A percentile compares a stretch with the other conserved stretches of the same genome.
These are phyloP conservation scores for Russula sp. DNA, from an alignment of 768 basidiomycete genomes.

Conservation along the genomic window DNA sequence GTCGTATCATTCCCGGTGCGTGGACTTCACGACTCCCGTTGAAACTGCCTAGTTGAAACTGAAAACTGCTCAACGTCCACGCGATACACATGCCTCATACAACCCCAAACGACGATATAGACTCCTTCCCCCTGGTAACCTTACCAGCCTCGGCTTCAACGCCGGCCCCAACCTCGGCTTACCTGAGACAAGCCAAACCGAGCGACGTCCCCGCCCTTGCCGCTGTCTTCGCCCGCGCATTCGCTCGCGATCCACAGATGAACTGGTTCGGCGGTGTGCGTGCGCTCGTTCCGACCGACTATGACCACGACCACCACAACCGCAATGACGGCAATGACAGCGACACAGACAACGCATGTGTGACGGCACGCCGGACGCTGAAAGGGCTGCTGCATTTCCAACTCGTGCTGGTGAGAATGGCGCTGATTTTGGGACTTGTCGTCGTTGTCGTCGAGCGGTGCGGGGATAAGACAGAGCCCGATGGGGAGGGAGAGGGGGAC, in stretches of 20 bases:
- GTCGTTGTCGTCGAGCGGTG: constrained; percentile 12
- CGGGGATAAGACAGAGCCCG: neutral
- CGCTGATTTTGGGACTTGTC: constrained; percentile 11
- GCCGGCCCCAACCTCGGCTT: neutral
- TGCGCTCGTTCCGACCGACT: neutral
- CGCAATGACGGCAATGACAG: neutral
- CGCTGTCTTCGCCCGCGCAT: constrained; percentile 19
- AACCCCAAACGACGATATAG: too few species aligned
- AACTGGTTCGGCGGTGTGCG: constrained; percentile 22
- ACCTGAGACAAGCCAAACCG: constrained; percentile 1
- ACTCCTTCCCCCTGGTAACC: too few species aligned
- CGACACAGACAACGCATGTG: neutral
- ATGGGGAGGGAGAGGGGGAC: neutral
- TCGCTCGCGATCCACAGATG: constrained; percentile 21
- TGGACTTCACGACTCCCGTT: too few species aligned
- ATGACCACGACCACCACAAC: neutral
- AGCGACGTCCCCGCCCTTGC: constrained; percentile 14
- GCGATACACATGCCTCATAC: too few species aligned
- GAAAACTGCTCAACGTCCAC: too few species aligned
- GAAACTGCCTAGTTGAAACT: too few species aligned
- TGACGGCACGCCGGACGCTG: constrained; percentile 1
- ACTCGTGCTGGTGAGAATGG: constrained; percentile 12
- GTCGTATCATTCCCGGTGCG: too few species aligned
- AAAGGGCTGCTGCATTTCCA: constrained; percentile 18
- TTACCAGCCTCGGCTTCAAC: too few species aligned